Conservation (phyloP, 2,329 filamentous ascomycete species). For the Diaporthe australafricana region DNA sequence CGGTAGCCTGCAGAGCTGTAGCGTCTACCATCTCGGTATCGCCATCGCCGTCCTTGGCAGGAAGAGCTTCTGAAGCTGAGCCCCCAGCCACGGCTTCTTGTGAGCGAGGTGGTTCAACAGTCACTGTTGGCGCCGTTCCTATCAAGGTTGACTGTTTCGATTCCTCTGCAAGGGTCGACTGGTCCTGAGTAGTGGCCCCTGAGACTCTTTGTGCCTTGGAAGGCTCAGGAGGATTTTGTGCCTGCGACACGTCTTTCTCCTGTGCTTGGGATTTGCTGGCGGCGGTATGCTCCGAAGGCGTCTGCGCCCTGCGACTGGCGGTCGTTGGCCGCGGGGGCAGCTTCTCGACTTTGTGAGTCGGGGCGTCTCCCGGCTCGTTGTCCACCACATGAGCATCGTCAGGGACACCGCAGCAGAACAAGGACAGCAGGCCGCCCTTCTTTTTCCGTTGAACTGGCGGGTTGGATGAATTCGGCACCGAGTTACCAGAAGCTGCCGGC, state of each 20-base stretch:
- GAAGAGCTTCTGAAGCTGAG: slow-evolving; percentile 33
- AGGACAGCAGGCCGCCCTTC: slow-evolving; percentile 66
- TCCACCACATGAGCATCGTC: slow-evolving; percentile 68
- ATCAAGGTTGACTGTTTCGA: slow-evolving; percentile 58
- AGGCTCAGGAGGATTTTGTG: slow-evolving; percentile 49
- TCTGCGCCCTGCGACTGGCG: slow-evolving; percentile 64
- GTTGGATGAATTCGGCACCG: slow-evolving; percentile 64
- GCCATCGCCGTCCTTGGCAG: slow-evolving; percentile 62
- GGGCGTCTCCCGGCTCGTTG: slow-evolving; percentile 64
- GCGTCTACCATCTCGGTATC: slow-evolving; percentile 77
- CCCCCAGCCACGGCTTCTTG: slow-evolving; percentile 35
- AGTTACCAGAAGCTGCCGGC: slow-evolving; percentile 60
- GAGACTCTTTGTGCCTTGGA: slow-evolving; percentile 58
- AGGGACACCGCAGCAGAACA: slow-evolving; percentile 76
- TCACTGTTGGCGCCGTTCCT: slow-evolving; percentile 52
- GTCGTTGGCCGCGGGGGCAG: slow-evolving; percentile 66
- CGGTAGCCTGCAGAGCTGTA: slow-evolving; percentile 51
- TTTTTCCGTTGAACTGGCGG: slow-evolving; percentile 63
- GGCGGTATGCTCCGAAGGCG: slow-evolving; percentile 62
- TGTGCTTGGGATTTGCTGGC: slow-evolving; percentile 54
- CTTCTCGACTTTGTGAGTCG: slow-evolving; percentile 67
- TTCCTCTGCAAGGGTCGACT: slow-evolving; percentile 57
- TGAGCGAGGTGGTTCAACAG: slow-evolving; percentile 52
- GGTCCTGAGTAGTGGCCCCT: slow-evolving; percentile 59
- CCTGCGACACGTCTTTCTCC: slow-evolving; percentile 61